These are phyloP conservation scores for Aspergillus costaricaensis DNA, from an alignment of 2,329 filamentous ascomycete species.

Conservation along the genomic window DNA sequence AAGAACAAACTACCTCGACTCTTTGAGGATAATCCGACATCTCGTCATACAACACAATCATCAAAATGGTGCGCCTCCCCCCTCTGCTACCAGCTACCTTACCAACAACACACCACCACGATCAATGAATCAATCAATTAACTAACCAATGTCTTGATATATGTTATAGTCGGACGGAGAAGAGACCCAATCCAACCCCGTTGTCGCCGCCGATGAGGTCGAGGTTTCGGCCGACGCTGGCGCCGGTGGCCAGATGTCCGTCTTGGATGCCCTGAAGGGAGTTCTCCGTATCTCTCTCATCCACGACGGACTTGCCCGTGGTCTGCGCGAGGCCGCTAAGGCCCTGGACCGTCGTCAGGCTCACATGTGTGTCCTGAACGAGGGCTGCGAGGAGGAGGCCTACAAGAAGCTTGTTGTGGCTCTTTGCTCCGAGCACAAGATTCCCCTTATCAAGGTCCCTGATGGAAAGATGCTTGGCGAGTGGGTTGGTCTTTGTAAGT, in stretches of 20 bases:
- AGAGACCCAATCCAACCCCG: constrained; percentile 78
- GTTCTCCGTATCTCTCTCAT: constrained; percentile 98
- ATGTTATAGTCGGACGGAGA: constrained; percentile 93
- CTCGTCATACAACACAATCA: constrained; percentile 32
- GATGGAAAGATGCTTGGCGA: constrained; percentile 99
- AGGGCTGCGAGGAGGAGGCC: constrained; percentile 99
- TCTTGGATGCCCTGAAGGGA: constrained; percentile 97
- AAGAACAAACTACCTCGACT: constrained; percentile 37
- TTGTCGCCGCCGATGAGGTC: constrained; percentile 78
- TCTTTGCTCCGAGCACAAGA: constrained; percentile 99
- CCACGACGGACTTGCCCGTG: constrained; percentile 98
- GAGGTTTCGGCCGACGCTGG: constrained; percentile 90
- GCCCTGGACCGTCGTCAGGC: constrained; percentile 97
- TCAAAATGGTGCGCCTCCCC: constrained; percentile 48
- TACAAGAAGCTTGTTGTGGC: constrained; percentile 99
- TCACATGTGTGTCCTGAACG: constrained; percentile 99
- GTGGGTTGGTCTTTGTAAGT: constrained; percentile 99
- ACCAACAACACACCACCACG: neutral
- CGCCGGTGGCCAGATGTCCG: constrained; percentile 75
- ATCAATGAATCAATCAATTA: neutral
- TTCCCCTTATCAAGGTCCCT: constrained; percentile 98
- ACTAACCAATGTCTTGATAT: constrained; percentile 20
- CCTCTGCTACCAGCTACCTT: neutral
- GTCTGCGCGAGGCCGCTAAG: constrained; percentile 98
- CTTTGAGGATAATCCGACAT: constrained; percentile 59